These are phyloP conservation scores for Pontederia paniculata DNA, from an alignment of 176 grass and related monocot species.

Conservation along the genomic window DNA sequence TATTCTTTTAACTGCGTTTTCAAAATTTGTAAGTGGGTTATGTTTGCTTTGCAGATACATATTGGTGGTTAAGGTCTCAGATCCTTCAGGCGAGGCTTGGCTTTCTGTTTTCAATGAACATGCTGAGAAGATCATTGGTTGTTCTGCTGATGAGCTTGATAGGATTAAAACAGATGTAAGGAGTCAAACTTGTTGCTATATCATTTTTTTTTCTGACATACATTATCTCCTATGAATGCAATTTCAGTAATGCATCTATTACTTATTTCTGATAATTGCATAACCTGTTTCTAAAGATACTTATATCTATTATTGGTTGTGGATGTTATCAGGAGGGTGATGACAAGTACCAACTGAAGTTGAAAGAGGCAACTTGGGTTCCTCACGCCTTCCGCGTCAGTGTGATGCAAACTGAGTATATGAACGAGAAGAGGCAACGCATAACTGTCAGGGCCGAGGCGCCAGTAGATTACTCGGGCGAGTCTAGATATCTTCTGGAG, in stretches of 20 bases:
- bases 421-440: constrained; percentile 72
- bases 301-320: background rate
- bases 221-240: background rate
- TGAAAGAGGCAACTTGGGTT: constrained; percentile 83
- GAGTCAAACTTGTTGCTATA: background rate
- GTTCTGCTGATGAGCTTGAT: constrained; percentile 81
- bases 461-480: constrained; percentile 43
- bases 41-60: constrained; percentile 54
- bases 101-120: constrained; percentile 87
- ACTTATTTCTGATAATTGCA: background rate
- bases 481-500: constrained; percentile 68
- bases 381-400: constrained; percentile 69
- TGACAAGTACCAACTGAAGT: constrained; percentile 56
- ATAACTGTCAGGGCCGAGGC: constrained; percentile 61
- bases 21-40: background rate
- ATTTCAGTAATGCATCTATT: background rate
- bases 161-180: constrained; percentile 67
- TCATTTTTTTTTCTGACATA: background rate
- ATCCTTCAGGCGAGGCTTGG: constrained; percentile 85
- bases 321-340: constrained; percentile 55
- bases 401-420: constrained; percentile 56
- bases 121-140: constrained; percentile 83
- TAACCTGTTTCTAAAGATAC: background rate
- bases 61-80: constrained; percentile 75
- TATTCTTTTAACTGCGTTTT: no score